Evolutionary conservation across 2,329 filamentous ascomycete genomes (phyloP), one percentile per base, ranked within the genome.

Genomic region (Teratosphaeria zuluensis): DNA sequence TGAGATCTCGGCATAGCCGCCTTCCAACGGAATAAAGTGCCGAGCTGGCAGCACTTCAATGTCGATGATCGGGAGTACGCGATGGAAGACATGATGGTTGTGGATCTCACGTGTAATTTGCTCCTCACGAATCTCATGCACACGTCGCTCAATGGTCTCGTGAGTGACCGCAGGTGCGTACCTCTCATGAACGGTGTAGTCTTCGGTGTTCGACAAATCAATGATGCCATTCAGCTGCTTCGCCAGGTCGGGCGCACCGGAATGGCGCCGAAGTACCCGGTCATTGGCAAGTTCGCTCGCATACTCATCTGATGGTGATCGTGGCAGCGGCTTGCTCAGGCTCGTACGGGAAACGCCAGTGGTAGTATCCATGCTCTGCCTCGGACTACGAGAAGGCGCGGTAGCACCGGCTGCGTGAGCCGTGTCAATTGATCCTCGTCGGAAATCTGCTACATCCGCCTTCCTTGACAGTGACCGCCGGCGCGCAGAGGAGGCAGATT

Each of bases 61-160:
- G 56, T 83, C 78, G 31, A 78, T 73, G 24, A 83, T 74, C 2
- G 81, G 81, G n/a, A 80, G 76, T 30, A 80, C 72, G 30, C 77
- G 76, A 60, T 82, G 79, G 62, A 76, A 78, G 38, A 80, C 68
- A 61, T 82, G 76, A 65, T 83, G 75, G 35, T 77, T 77, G 69
- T 83, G 81, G 35, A 81, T 80, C 60, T 83, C 80, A 42, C 79
- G 77, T 6, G 75, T 77, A 55, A 82, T 77, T 24, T 66, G 63
- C 63, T 81, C 75, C 62, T 80, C 71, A 16, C 74, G 65, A 52
- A 81, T 72, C 54, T 81, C 72, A 59, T 79, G 78, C 11, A 73
- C 65, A 14, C 74, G 66, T 3, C 75, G 73, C 16, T 72, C 71
- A 46, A 82, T 68, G 0, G 74, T 71, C 62, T 83, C 78, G 59